Evolutionary conservation across 495 filamentous ascomycete species (phyloP).

Genomic region (Aspergillus asperescens): DNA sequence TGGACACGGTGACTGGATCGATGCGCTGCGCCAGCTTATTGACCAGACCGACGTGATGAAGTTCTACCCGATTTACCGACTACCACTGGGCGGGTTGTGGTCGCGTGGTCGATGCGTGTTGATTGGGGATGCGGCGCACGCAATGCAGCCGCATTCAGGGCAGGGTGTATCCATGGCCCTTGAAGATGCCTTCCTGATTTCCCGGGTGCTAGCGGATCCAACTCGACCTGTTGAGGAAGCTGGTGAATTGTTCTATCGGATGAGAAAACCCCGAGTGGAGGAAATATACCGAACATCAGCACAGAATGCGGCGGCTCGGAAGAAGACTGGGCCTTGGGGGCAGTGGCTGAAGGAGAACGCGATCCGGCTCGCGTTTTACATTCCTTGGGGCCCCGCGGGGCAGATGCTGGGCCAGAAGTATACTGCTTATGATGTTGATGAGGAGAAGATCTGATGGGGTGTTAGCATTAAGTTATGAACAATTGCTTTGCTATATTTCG

Average conservation of each 20-base stretch:
- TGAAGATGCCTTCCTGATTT: slow-evolving; percentile 40
- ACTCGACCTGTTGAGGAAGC: slow-evolving; percentile 4
- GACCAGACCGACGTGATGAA: slow-evolving; percentile 33
- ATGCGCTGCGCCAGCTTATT: slow-evolving; percentile 38
- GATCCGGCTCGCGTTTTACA: slow-evolving; percentile 11
- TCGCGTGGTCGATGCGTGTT: slow-evolving; percentile 30
- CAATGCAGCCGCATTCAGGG: slow-evolving; percentile 40
- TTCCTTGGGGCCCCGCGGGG: slow-evolving; percentile 19
- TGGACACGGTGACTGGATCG: slow-evolving; percentile 39
- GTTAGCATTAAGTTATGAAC: too few relatives aligned
- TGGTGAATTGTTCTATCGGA: slow-evolving; percentile 18
- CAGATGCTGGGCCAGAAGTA: slow-evolving; percentile 25
- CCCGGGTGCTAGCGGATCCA: slow-evolving; percentile 28
- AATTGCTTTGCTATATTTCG: background rate
- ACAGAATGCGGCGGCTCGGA: slow-evolving; percentile 19
- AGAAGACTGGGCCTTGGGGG: slow-evolving; percentile 19
- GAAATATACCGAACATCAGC: slow-evolving; percentile 22
- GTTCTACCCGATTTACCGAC: slow-evolving; percentile 47
- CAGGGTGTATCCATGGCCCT: slow-evolving; percentile 45
- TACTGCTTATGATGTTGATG: slow-evolving; percentile 30
- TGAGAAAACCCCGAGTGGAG: slow-evolving; percentile 29
- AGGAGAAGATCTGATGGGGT: slow-evolving; percentile 7
- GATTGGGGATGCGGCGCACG: slow-evolving; percentile 43
- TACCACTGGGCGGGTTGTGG: slow-evolving; percentile 42
- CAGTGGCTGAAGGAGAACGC: slow-evolving; percentile 27